Base-by-base conservation (phyloP, 2,329 filamentous ascomycete species). In the Aspergillus flavus region DNA sequence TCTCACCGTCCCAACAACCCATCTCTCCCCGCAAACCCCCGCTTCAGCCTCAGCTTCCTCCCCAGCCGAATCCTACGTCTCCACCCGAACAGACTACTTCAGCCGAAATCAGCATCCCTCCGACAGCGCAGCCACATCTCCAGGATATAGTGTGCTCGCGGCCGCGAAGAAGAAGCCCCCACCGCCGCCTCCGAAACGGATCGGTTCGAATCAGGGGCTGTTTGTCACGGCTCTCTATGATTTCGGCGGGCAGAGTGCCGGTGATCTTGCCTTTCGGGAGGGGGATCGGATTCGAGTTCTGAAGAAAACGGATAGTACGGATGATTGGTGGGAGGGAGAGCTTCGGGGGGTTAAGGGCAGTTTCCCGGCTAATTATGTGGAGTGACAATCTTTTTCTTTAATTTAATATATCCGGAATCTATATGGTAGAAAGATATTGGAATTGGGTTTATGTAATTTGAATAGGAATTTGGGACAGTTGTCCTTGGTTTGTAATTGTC, bases 251-350 rank as follows among this genome's bases (percentile, higher is more conserved):
- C 88, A 93, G 72, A 86, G 85, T 7, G 76, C 80, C 1, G 91
- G 90, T 0, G 92, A 96, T 75, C 75, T 96, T 58, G 84, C 84
- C 2, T 96, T 96, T 73, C 82, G 83, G 34, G 90, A 94, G 75
- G 92, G 92, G 2, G 92, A 95, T 71, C 83, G 85, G 57, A 96
- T 96, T 69, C 86, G 84, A 53, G 89, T 96, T 4, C 73, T 93
- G 36, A 91, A 91, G 80, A 92, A 90, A 80, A 95, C 92, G 2
- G 85, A 87, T 7, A 93, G 89, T 65, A 89, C 87, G 26, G 90
- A 95, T 78, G 92, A 95, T 74, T 96, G 92, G 92, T 96, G 92
- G 92, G 86, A 92, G 65, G 92, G 92, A 14, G 91, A 95, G 76
- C 67, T 94, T 16, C 82, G 82, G 46, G 92, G 92, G 0, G 76